Evolutionary conservation across 2,329 filamentous ascomycete species (phyloP).

Genomic region (Chrysoporthe austroafricana): DNA sequence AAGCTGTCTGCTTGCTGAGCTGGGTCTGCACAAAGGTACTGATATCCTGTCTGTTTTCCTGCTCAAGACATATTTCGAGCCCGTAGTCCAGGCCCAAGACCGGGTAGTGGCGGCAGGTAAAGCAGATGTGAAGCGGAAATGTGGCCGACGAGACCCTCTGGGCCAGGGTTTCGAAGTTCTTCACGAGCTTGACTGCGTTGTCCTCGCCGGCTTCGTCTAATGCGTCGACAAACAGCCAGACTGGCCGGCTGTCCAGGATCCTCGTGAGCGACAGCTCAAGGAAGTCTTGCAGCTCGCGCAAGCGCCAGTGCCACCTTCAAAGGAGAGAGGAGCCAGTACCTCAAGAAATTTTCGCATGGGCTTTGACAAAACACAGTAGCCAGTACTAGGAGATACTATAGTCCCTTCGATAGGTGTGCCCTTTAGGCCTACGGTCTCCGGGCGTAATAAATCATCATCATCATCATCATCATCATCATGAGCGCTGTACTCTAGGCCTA

Average conservation of each 20-base stretch:
- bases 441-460: too few species aligned
- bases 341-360: too few species aligned
- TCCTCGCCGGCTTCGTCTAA: conserved; percentile 40
- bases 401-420: too few species aligned
- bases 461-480: too few species aligned
- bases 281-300: conserved; percentile 31
- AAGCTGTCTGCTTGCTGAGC: conserved; percentile 26
- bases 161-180: conserved; percentile 32
- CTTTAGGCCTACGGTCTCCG: too few species aligned
- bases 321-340: too few species aligned
- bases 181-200: conserved; percentile 30
- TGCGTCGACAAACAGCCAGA: conserved; percentile 42
- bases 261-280: conserved; percentile 32
- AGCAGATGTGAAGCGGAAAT: conserved; percentile 35
- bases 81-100: conserved; percentile 31
- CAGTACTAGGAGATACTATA: too few species aligned
- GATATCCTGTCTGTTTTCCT: conserved; percentile 39
- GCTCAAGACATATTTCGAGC: conserved; percentile 37
- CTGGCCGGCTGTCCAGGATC: conserved; percentile 28
- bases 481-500: too few species aligned
- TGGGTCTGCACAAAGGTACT: conserved; percentile 34
- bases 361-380: too few species aligned
- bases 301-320: conserved; percentile 36
- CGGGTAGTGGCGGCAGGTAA: conserved; percentile 40
- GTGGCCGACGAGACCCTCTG: conserved; percentile 26